A percentile compares a stretch with the other conserved stretches of the same genome.
These are phyloP conservation scores for Gautieria morchelliformis DNA, from an alignment of 768 basidiomycete genomes.

Conservation along the genomic window DNA sequence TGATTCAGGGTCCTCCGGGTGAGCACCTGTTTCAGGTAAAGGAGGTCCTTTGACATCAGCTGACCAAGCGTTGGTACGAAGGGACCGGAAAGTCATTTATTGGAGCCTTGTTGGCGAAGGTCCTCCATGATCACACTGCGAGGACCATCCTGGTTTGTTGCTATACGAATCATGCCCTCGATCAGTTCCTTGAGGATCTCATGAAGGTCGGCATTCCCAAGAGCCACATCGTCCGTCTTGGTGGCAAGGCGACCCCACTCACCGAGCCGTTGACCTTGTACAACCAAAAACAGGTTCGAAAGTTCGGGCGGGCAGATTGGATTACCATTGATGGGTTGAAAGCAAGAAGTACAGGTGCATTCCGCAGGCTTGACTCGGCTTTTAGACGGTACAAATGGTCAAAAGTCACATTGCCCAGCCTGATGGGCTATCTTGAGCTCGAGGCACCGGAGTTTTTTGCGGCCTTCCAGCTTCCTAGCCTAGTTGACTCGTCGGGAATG, in stretches of 20 bases:
- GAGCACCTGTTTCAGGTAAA: slow-evolving; percentile 1
- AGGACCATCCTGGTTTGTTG: slow-evolving; percentile 60
- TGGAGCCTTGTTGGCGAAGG: slow-evolving; percentile 56
- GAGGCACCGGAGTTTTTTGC: too few relatives aligned
- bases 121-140: slow-evolving; percentile 38
- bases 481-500: too few relatives aligned
- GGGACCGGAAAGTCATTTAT: slow-evolving; percentile 73
- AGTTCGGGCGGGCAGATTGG: slow-evolving; percentile 28
- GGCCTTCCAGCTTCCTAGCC: too few relatives aligned
- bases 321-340: too few relatives aligned
- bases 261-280: slow-evolving; percentile 38
- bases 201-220: slow-evolving; percentile 47
- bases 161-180: slow-evolving; percentile 68
- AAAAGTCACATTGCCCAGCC: too few relatives aligned
- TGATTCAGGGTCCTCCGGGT: slow-evolving; percentile 72
- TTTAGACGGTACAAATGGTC: too few relatives aligned
- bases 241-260: slow-evolving; percentile 40
- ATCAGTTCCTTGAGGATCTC: slow-evolving; percentile 58
- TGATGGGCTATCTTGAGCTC: too few relatives aligned
- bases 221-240: slow-evolving; percentile 42
- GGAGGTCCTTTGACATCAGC: not conserved
- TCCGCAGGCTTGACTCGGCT: too few relatives aligned
- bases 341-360: too few relatives aligned
- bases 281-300: slow-evolving; percentile 24
- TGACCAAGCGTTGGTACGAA: too few relatives aligned